A percentile compares a stretch with the other conserved stretches of the same genome.
These are phyloP conservation scores for Starmerella powellii DNA, from an alignment of 805 yeast species.

Conservation along the genomic window DNA sequence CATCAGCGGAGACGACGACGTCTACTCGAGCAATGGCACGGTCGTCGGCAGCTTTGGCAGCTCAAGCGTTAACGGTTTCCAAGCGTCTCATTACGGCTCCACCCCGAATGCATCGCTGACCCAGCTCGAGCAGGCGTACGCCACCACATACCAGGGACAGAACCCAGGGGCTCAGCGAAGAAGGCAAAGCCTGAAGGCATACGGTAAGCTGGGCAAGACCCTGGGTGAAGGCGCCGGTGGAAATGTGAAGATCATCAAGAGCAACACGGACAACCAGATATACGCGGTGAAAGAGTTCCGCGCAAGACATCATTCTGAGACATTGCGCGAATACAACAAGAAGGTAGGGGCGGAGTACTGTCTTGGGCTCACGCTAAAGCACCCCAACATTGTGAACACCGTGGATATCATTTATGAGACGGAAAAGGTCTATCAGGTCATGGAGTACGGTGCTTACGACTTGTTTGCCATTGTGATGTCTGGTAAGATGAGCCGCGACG, in stretches of 20 bases:
- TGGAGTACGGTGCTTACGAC: conserved; percentile 92
- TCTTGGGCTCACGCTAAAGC: conserved; percentile 79
- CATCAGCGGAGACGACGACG: conserved; percentile 25
- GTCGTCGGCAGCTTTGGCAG: background rate
- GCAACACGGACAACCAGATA: conserved; percentile 53
- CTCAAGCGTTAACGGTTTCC: no score
- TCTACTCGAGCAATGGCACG: conserved; percentile 13
- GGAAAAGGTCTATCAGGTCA: conserved; percentile 74
- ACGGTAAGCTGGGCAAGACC: conserved; percentile 70
- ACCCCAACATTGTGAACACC: conserved; percentile 82
- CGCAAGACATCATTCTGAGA: conserved; percentile 58
- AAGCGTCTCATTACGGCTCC: background rate
- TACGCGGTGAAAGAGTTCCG: conserved; percentile 93
- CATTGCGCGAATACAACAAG: conserved; percentile 75
- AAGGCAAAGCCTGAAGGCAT: conserved; percentile 37
- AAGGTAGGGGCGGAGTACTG: conserved; percentile 91
- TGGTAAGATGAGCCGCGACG: conserved; percentile 68
- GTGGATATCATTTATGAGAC: conserved; percentile 83
- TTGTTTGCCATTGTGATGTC: conserved; percentile 91
- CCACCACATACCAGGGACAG: conserved; percentile 3
- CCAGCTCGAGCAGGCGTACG: conserved; percentile 14
- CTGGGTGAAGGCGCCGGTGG: conserved; percentile 97
- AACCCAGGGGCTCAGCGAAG: conserved; percentile 1
- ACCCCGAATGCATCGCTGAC: conserved; percentile 7
- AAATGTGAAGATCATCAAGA: conserved; percentile 58